phyloP scores from a whole-genome alignment of 169 alveolate genomes.

The Plasmodium blacklocki region DNA sequence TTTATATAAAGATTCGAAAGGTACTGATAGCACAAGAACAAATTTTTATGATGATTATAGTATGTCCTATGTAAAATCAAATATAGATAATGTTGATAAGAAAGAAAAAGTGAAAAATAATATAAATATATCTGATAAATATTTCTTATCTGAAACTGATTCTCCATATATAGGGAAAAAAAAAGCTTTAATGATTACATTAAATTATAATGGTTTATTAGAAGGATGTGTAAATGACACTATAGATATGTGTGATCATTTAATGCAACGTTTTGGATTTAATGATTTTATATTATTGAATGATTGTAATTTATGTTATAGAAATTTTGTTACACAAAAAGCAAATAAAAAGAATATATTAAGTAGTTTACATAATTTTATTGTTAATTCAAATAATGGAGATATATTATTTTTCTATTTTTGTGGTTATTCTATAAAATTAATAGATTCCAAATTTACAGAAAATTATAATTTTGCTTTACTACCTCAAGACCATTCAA shows the following conservation, averaged over 20 bases:
- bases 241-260: slow-evolving; percentile 31
- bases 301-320: slow-evolving; percentile 57
- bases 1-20: no score
- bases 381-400: slow-evolving; percentile 58
- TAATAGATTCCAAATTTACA: slow-evolving; percentile 59
- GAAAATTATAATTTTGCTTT: slow-evolving; percentile 67
- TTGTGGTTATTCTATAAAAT: slow-evolving; percentile 68
- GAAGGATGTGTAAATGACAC: slow-evolving; percentile 70
- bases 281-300: slow-evolving; percentile 51
- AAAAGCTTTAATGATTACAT: slow-evolving; percentile 42
- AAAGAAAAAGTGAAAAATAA: not conserved
- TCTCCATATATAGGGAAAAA: slow-evolving; percentile 44
- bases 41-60: slow-evolving; percentile 7
- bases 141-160: slow-evolving; percentile 13
- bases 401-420: slow-evolving; percentile 70
- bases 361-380: slow-evolving; percentile 30
- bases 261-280: slow-evolving; percentile 35
- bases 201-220: slow-evolving; percentile 50
- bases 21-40: not conserved
- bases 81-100: not conserved
- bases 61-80: not conserved
- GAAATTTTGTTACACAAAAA: slow-evolving; percentile 47
- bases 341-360: slow-evolving; percentile 61
- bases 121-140: slow-evolving; percentile 9
- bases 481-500: slow-evolving; percentile 66